Conservation (phyloP, 257 asterid species). For the Linderniella brevidens region DNA sequence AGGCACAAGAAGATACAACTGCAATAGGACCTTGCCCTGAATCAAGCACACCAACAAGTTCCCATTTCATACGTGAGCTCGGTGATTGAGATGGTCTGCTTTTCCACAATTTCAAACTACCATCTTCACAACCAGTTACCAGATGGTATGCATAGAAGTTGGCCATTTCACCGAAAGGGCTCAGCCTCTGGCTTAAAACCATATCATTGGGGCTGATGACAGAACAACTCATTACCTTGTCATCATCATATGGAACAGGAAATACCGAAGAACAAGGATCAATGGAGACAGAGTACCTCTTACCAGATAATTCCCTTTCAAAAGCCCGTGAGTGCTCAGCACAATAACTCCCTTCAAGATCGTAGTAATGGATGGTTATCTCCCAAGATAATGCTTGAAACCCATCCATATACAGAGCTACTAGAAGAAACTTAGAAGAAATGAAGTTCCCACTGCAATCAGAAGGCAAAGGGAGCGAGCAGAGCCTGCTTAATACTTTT, state of each 20-base stretch:
- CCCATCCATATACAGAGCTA: constrained; percentile 58
- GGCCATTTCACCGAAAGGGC: constrained; percentile 20
- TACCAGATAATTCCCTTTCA: constrained; percentile 40
- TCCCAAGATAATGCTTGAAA: constrained; percentile 80
- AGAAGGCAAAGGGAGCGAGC: constrained; percentile 49
- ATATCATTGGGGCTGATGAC: constrained; percentile 38
- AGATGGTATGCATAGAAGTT: constrained; percentile 57
- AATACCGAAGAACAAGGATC: constrained; percentile 56
- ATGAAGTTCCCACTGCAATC: constrained; percentile 27
- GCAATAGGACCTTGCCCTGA: constrained; percentile 40
- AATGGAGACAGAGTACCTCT: constrained; percentile 31
- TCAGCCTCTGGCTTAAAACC: constrained; percentile 22
- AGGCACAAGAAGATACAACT: constrained; percentile 44
- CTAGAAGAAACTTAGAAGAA: constrained; percentile 50
- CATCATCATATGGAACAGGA: constrained; percentile 44
- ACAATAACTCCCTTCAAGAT: constrained; percentile 21
- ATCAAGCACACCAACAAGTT: constrained; percentile 62
- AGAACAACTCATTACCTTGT: constrained; percentile 47
- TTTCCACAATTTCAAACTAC: constrained; percentile 75
- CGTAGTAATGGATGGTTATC: constrained; percentile 40
- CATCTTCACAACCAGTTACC: constrained; percentile 56
- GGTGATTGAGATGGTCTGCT: constrained; percentile 36
- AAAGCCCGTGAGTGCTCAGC: constrained; percentile 30
- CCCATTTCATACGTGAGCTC: constrained; percentile 42
- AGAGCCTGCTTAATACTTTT: constrained; percentile 39